Conservation (phyloP, 2,329 filamentous ascomycete genomes). For the Albophoma yamanashiensis region DNA sequence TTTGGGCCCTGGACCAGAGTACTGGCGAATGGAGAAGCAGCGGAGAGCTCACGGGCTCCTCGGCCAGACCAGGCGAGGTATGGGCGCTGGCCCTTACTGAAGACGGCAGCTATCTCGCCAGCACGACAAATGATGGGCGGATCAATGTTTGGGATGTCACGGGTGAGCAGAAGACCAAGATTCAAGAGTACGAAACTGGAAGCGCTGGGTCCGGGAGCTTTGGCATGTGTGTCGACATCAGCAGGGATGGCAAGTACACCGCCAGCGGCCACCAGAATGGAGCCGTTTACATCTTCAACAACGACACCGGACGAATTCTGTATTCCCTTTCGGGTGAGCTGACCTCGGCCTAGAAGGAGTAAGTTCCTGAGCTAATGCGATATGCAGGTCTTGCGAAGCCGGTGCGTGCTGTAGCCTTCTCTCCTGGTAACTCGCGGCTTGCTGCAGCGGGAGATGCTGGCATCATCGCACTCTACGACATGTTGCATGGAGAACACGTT, state of each 20-base stretch:
- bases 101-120: slow-evolving; percentile 76
- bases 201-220: slow-evolving; percentile 69
- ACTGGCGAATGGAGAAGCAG: slow-evolving; percentile 38
- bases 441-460: slow-evolving; percentile 84
- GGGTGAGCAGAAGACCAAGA: slow-evolving; percentile 46
- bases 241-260: slow-evolving; percentile 69
- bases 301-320: slow-evolving; percentile 71
- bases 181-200: slow-evolving; percentile 74
- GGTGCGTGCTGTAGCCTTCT: slow-evolving; percentile 78
- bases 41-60: slow-evolving; percentile 29
- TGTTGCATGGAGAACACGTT: slow-evolving; percentile 84
- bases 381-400: slow-evolving; percentile 68
- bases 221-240: slow-evolving; percentile 77
- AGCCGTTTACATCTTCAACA: slow-evolving; percentile 89
- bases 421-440: slow-evolving; percentile 70
- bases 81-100: slow-evolving; percentile 85
- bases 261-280: slow-evolving; percentile 92
- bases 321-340: slow-evolving; percentile 70
- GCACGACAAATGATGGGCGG: slow-evolving; percentile 76
- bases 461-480: slow-evolving; percentile 86
- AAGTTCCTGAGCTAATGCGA: not conserved
- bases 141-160: slow-evolving; percentile 79
- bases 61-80: slow-evolving; percentile 55
- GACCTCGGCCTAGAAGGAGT: not conserved
- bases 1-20: slow-evolving; percentile 59